A percentile compares a stretch with the other conserved stretches of the same genome.
Conservation (phyloP, 352 stramenopile species). For the Globisporangium splendens region DNA sequence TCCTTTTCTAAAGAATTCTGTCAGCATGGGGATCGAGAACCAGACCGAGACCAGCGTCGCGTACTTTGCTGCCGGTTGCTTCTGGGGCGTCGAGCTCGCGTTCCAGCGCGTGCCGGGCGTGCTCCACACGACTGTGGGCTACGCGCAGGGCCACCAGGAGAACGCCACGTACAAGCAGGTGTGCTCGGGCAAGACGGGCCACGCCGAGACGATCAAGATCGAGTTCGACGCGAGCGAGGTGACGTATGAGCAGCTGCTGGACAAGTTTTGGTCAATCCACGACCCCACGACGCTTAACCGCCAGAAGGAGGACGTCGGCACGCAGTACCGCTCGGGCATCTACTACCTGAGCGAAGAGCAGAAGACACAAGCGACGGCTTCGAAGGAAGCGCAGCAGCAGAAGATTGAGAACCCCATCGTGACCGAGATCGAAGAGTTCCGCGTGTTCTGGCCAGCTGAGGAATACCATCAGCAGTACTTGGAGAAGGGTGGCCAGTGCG, state of each 20-base stretch:
- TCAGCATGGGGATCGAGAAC: background rate
- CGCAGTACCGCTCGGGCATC: constrained; percentile 96
- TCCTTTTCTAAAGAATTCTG: too few relatives aligned
- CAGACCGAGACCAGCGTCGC: constrained; percentile 39
- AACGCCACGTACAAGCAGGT: constrained; percentile 96
- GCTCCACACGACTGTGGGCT: constrained; percentile 89
- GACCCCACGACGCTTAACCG: constrained; percentile 91
- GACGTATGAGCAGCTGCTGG: constrained; percentile 73
- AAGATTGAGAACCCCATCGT: constrained; percentile 80
- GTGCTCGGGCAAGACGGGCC: constrained; percentile 90
- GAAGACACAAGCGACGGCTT: constrained; percentile 53
- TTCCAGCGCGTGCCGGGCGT: constrained; percentile 95
- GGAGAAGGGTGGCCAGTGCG: constrained; percentile 92
- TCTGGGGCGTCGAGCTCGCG: constrained; percentile 95
- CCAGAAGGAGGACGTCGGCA: constrained; percentile 89
- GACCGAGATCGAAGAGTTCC: constrained; percentile 81
- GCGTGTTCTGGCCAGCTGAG: constrained; percentile 93
- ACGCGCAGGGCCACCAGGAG: constrained; percentile 67
- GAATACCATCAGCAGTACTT: constrained; percentile 97
- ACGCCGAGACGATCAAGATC: constrained; percentile 93
- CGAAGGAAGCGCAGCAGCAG: constrained; percentile 66
- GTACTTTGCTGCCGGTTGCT: constrained; percentile 97
- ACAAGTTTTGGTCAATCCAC: constrained; percentile 86
- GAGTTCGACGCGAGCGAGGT: constrained; percentile 89
- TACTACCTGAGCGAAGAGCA: constrained; percentile 94